Evolutionary conservation across 257 asterid genomes (phyloP).

Genomic region (Cordia subcordata): DNA sequence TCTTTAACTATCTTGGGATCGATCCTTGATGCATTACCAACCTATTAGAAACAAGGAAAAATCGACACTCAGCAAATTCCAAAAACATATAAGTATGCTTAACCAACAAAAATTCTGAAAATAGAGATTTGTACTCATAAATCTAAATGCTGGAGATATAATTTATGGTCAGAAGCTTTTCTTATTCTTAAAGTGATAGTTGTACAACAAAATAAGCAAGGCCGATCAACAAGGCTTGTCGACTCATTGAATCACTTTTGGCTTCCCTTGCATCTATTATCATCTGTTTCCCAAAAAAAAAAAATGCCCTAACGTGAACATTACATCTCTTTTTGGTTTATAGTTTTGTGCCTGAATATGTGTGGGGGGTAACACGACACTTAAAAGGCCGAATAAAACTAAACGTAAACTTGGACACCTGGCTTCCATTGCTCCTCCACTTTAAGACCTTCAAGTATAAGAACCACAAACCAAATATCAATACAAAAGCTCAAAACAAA

Average conservation of each 20-base stretch:
- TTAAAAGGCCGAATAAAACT: neutral
- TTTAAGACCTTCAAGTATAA: conserved; percentile 56
- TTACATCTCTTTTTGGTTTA: neutral
- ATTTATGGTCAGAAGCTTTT: too few relatives aligned
- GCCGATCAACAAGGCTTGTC: conserved; percentile 96
- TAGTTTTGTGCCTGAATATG: neutral
- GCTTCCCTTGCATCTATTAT: conserved; percentile 74
- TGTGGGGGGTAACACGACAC: neutral
- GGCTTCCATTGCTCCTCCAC: conserved; percentile 51
- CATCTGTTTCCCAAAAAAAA: conserved; percentile 52
- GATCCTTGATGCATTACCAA: too few relatives aligned
- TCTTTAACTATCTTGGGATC: too few relatives aligned
- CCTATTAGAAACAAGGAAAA: too few relatives aligned
- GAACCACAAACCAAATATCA: neutral
- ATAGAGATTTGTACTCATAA: too few relatives aligned
- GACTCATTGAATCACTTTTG: conserved; percentile 94
- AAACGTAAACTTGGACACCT: too few relatives aligned
- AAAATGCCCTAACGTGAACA: conserved; percentile 11
- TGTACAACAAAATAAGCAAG: too few relatives aligned
- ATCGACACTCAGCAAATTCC: too few relatives aligned
- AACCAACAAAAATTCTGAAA: too few relatives aligned
- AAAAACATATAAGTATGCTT: too few relatives aligned
- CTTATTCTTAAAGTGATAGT: too few relatives aligned
- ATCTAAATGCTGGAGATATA: too few relatives aligned
- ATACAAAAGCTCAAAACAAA: conserved; percentile 1